These are phyloP conservation scores for Phytophthora palmivora DNA, from an alignment of 352 stramenopile genomes.

Conservation along the genomic window DNA sequence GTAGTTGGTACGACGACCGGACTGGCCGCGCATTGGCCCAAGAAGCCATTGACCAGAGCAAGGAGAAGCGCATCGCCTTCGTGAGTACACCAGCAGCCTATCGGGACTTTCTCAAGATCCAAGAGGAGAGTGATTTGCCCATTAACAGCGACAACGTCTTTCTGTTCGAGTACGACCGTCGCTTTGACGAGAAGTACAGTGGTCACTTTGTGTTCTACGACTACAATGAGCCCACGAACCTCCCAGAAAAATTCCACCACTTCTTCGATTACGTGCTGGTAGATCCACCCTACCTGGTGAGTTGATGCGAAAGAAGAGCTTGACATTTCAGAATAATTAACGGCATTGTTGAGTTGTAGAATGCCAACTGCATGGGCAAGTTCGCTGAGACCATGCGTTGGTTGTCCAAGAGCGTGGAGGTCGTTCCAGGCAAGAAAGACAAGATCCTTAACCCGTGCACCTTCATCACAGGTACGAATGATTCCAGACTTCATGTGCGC, in stretches of 20 bases:
- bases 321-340: not conserved
- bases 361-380: slow-evolving; percentile 64
- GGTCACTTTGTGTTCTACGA: slow-evolving; percentile 67
- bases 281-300: slow-evolving; percentile 61
- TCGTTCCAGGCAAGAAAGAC: slow-evolving; percentile 36
- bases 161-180: slow-evolving; percentile 64
- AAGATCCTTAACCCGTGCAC: slow-evolving; percentile 55
- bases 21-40: slow-evolving; percentile 54
- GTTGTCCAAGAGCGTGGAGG: slow-evolving; percentile 49
- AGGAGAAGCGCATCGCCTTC: slow-evolving; percentile 53
- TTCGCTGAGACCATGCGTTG: slow-evolving; percentile 66
- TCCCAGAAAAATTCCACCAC: slow-evolving; percentile 57
- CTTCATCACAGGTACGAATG: slow-evolving; percentile 58
- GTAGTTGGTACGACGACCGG: slow-evolving; percentile 61
- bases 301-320: slow-evolving; percentile 5
- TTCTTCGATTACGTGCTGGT: slow-evolving; percentile 70
- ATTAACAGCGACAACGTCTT: slow-evolving; percentile 50
- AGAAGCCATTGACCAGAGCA: slow-evolving; percentile 62
- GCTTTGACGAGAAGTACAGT: slow-evolving; percentile 61
- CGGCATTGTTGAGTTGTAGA: slow-evolving; percentile 27
- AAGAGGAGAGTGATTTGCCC: slow-evolving; percentile 37
- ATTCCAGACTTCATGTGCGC: not conserved
- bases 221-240: slow-evolving; percentile 59
- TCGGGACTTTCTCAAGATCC: slow-evolving; percentile 50
- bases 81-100: slow-evolving; percentile 63